Conservation (phyloP, 352 stramenopile species). For the Globisporangium spinosum region DNA sequence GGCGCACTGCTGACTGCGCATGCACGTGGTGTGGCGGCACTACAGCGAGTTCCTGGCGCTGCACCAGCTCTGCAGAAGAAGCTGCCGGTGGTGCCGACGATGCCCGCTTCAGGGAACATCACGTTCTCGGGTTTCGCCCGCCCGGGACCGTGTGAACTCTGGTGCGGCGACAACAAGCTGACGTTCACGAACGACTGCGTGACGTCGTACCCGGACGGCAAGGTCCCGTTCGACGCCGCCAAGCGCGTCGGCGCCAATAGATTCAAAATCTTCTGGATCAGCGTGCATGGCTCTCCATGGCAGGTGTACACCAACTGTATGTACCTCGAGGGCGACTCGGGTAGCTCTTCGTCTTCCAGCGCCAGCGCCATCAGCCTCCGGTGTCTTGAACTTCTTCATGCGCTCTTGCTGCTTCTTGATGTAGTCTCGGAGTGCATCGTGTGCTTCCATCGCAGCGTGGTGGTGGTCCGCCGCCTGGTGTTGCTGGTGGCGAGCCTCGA, state of each 20-base stretch:
- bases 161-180: constrained; percentile 55
- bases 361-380: background rate
- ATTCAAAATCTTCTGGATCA: constrained; percentile 48
- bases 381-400: too few relatives aligned
- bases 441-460: too few relatives aligned
- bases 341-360: constrained; percentile 10
- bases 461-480: too few relatives aligned
- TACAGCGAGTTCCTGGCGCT: too few relatives aligned
- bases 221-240: constrained; percentile 39
- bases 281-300: constrained; percentile 39
- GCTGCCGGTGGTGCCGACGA: too few relatives aligned
- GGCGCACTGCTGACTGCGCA: too few relatives aligned
- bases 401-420: too few relatives aligned
- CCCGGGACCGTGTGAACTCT: constrained; percentile 56
- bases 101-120: constrained; percentile 32
- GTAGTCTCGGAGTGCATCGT: too few relatives aligned
- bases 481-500: too few relatives aligned
- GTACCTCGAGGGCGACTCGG: constrained; percentile 29
- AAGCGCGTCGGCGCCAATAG: constrained; percentile 42
- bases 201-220: constrained; percentile 34
- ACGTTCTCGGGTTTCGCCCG: constrained; percentile 55
- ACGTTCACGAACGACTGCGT: constrained; percentile 46
- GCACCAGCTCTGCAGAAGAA: too few relatives aligned
- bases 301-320: constrained; percentile 58
- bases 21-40: too few relatives aligned